A percentile compares a stretch with the other conserved stretches of the same genome.
phyloP scores from a whole-genome alignment of 83 land plant genomes.

The Diphasiastrum complanatum region DNA sequence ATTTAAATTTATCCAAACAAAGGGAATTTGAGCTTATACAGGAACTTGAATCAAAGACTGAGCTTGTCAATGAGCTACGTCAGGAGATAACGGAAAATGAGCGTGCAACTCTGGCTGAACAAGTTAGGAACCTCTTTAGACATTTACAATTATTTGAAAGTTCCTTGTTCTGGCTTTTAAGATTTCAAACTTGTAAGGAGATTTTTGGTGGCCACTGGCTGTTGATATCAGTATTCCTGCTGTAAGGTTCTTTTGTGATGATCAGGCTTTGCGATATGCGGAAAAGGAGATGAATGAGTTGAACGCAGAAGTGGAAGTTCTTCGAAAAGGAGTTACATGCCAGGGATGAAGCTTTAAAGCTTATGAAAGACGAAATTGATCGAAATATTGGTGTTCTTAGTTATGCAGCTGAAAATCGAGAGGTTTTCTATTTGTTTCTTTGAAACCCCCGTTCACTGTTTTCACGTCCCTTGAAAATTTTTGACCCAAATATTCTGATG shows the following conservation, averaged over 20 bases:
- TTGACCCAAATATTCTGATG: no score
- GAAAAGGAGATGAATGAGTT: slow-evolving; percentile 22
- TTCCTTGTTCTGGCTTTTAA: background rate
- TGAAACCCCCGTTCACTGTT: no score
- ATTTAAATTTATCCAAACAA: slow-evolving; percentile 25
- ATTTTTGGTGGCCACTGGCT: background rate
- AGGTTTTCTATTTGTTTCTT: no score
- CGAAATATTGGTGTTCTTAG: slow-evolving; percentile 28
- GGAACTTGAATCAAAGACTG: slow-evolving; percentile 16
- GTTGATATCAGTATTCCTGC: background rate
- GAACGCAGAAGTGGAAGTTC: slow-evolving; percentile 24
- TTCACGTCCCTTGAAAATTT: no score
- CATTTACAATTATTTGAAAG: background rate
- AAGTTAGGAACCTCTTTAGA: slow-evolving; percentile 1
- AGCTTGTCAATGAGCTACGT: slow-evolving; percentile 24
- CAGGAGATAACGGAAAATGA: slow-evolving; percentile 23
- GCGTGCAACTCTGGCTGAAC: slow-evolving; percentile 25
- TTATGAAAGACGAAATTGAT: slow-evolving; percentile 32
- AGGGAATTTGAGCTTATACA: slow-evolving; percentile 25
- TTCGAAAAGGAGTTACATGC: slow-evolving; percentile 31
- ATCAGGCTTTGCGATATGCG: slow-evolving; percentile 21
- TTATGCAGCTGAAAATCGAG: slow-evolving; percentile 25
- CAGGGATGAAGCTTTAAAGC: slow-evolving; percentile 23
- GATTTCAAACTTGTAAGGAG: background rate
- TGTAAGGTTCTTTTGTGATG: background rate